Conservation (phyloP, 2,329 filamentous ascomycete species). For the Fusarium tjaetaba region DNA sequence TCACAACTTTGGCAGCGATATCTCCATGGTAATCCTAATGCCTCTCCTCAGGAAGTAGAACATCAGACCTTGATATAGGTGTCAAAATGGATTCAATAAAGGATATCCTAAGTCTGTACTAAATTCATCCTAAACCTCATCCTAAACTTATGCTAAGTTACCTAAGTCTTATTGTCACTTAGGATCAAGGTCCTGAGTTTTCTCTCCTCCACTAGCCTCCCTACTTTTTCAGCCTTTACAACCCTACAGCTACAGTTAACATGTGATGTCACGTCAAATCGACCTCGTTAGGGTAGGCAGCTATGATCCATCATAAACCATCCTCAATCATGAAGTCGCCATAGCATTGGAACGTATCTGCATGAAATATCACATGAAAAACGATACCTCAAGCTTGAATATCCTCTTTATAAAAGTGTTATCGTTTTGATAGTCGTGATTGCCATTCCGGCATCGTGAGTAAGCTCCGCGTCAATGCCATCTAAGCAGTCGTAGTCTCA, state of each 20-base stretch:
- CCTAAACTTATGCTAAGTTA: too few relatives aligned
- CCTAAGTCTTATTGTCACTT: too few relatives aligned
- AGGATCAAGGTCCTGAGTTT: too few relatives aligned
- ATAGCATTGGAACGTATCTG: rapidly evolving
- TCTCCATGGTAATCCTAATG: rapidly evolving
- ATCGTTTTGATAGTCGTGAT: not conserved
- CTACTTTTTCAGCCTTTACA: rapidly evolving
- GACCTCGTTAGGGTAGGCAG: not conserved
- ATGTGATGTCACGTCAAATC: rapidly evolving
- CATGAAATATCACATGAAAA: rapidly evolving
- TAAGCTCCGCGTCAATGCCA: rapidly evolving
- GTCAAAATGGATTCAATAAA: rapidly evolving
- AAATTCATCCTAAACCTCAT: too few relatives aligned
- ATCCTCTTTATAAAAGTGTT: rapidly evolving
- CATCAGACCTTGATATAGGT: too few relatives aligned
- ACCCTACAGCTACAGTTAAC: not conserved
- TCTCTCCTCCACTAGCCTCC: too few relatives aligned
- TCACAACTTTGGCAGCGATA: rapidly evolving
- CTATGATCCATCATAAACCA: not conserved
- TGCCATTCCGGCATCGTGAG: too few relatives aligned
- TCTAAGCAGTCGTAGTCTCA: not conserved
- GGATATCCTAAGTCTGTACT: too few relatives aligned
- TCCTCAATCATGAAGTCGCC: rapidly evolving
- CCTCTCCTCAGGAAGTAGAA: too few relatives aligned
- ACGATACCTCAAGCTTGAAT: not conserved